Base-by-base conservation (phyloP, 2,329 filamentous ascomycete genomes). In the Waltergamsia citrina region DNA sequence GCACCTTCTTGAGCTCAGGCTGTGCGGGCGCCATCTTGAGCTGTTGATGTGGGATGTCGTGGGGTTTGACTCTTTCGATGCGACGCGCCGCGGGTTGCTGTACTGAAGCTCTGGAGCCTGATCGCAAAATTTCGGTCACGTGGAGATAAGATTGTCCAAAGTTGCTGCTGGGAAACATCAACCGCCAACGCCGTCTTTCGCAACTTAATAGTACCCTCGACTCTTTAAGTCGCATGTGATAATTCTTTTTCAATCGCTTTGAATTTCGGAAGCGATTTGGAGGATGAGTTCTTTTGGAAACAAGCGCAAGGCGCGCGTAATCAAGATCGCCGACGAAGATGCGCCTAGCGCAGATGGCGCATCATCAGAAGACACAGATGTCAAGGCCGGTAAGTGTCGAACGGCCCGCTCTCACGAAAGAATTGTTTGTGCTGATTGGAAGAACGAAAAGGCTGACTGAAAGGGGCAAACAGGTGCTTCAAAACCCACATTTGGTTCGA, bases 1-100 rank as follows among this genome's bases (percentile, higher is more conserved):
- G 18, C 64, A 93, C 92, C 79, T 96, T 98, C 68, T 96, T 98
- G 43, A 98, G 77, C 69, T 98, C 93, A 51, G 92, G 92, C 67
- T 96, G 92, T 59, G 92, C 88, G 79, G 93, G 90, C 67, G 92
- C 86, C 92, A 98, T 98, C 46, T 70, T 83, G 67, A 59, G 47
- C 46, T 47, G 39, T 52, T 39, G 41, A 40, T 39, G 37, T 40
- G 39, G 29, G 39, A 38, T 40, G 37, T 42, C 23, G 32, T 53
- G 38, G 33, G 38, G 32, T 43, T 47, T 41, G 35, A 30, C 31
- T 35, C 32, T 37, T 50, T 41, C 47, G 45, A 50, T 47, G 50
- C 47, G 44, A 50, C 48, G 38, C 34, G 44, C n/a, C n/a, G 46
- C 30, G 19, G 23, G 23, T 15, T 21, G 32, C n/a, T 23, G 23